A percentile compares a stretch with the other conserved stretches of the same genome.
These are phyloP conservation scores for Chalciporus sphaerocephalus DNA, from an alignment of 768 basidiomycete genomes.

Conservation along the genomic window DNA sequence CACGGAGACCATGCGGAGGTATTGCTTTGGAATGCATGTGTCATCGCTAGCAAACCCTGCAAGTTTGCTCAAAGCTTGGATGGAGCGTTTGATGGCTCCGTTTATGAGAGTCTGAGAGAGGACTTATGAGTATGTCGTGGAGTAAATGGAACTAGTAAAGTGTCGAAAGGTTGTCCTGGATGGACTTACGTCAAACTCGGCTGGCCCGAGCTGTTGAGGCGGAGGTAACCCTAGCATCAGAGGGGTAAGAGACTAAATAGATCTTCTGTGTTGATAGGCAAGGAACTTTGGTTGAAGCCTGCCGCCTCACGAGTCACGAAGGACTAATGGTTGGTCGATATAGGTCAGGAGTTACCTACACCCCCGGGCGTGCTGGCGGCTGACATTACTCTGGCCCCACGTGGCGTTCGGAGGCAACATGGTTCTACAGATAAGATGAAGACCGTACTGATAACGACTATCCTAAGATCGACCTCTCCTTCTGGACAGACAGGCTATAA, in stretches of 20 bases:
- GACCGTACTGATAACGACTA: too few relatives aligned
- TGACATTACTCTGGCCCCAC: too few relatives aligned
- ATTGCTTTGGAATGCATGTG: conserved; percentile 19
- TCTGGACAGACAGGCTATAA: too few relatives aligned
- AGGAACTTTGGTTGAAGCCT: not conserved
- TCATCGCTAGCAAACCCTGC: conserved; percentile 8
- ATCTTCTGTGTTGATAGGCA: not conserved
- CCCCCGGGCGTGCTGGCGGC: too few relatives aligned
- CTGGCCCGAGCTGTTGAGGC: not conserved
- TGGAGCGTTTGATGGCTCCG: conserved; percentile 9
- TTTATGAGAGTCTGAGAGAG: conserved; percentile 12
- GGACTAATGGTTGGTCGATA: too few relatives aligned
- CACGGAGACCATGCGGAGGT: conserved; percentile 17
- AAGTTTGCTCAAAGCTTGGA: conserved; percentile 14
- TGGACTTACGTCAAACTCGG: conserved; percentile 22
- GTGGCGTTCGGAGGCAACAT: too few relatives aligned
- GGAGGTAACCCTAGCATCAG: conserved; percentile 2
- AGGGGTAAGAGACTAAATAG: too few relatives aligned
- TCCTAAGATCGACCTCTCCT: too few relatives aligned
- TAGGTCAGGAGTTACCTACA: too few relatives aligned
- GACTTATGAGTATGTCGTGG: not conserved
- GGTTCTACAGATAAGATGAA: too few relatives aligned
- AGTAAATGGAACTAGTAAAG: too few relatives aligned
- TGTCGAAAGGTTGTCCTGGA: not conserved
- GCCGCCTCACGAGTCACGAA: too few relatives aligned